phyloP scores from a whole-genome alignment of 2,329 filamentous ascomycete genomes.

The Zopfia rhizophila region DNA sequence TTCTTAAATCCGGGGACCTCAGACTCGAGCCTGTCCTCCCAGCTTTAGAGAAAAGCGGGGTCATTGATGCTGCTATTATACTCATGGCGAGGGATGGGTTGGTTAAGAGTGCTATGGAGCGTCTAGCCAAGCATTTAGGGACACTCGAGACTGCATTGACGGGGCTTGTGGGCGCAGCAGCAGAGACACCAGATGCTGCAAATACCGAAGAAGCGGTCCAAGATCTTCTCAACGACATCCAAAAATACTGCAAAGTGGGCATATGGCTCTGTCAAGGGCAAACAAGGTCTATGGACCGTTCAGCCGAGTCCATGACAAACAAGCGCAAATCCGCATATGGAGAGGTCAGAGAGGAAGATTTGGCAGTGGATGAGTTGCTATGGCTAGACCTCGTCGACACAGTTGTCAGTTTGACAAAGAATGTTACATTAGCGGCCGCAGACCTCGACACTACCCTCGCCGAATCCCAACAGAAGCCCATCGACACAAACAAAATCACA shows the following conservation, averaged over 20 bases:
- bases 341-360: slow-evolving; percentile 63
- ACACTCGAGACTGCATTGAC: slow-evolving; percentile 82
- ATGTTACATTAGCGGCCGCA: slow-evolving; percentile 60
- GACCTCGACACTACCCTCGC: slow-evolving; percentile 43
- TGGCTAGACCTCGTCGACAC: slow-evolving; percentile 74
- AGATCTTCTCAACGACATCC: slow-evolving; percentile 78
- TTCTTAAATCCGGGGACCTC: slow-evolving; percentile 80
- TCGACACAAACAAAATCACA: slow-evolving; percentile 71
- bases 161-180: slow-evolving; percentile 73
- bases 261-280: slow-evolving; percentile 96
- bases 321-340: slow-evolving; percentile 44
- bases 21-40: slow-evolving; percentile 83
- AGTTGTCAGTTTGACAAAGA: slow-evolving; percentile 65
- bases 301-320: slow-evolving; percentile 50
- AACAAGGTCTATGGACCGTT: slow-evolving; percentile 66
- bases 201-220: slow-evolving; percentile 74
- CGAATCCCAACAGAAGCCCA: slow-evolving; percentile 30
- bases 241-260: slow-evolving; percentile 91
- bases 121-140: slow-evolving; percentile 81
- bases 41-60: slow-evolving; percentile 86
- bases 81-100: slow-evolving; percentile 91
- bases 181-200: slow-evolving; percentile 65
- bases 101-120: slow-evolving; percentile 82
- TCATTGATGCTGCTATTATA: slow-evolving; percentile 91
- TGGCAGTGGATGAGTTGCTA: slow-evolving; percentile 69